Evolutionary conservation across 2,329 filamentous ascomycete genomes (phyloP).

Genomic region (Orbilia brochopaga): DNA sequence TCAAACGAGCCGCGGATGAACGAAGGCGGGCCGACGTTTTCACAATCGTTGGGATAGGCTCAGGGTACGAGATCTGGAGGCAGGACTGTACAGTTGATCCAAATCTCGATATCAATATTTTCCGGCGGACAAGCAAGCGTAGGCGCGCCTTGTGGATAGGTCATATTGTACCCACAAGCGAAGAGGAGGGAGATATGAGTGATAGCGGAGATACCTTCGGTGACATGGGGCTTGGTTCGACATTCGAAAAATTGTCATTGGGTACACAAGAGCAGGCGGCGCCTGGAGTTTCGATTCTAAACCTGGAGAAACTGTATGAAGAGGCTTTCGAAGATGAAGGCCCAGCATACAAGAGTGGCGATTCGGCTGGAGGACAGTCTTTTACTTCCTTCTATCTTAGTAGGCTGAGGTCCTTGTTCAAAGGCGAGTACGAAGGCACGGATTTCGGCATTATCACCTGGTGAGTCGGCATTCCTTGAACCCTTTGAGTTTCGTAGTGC

Average conservation of each 20-base stretch:
- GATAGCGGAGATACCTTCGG: neutral
- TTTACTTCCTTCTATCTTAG: conserved; percentile 19
- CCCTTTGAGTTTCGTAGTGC: conserved; percentile 3
- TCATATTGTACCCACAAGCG: conserved; percentile 31
- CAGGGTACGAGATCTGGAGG: conserved; percentile 34
- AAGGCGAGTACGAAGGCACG: neutral
- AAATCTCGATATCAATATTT: conserved; percentile 15
- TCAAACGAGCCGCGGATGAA: neutral
- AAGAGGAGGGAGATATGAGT: conserved; percentile 7
- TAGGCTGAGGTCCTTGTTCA: conserved; percentile 3
- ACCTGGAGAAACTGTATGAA: conserved; percentile 21
- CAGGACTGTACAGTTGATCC: conserved; percentile 38
- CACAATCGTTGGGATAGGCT: conserved; percentile 17
- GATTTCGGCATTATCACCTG: conserved; percentile 7
- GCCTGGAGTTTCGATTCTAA: conserved; percentile 14
- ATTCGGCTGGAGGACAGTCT: neutral
- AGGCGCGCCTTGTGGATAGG: conserved; percentile 18
- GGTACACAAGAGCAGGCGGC: neutral
- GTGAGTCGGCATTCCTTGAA: conserved; percentile 11
- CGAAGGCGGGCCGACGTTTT: conserved; percentile 20
- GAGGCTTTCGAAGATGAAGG: conserved; percentile 24
- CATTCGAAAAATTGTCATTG: conserved; percentile 30
- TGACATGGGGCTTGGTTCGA: conserved; percentile 24
- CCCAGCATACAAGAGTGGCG: conserved; percentile 15
- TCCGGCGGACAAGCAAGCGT: conserved; percentile 15